Percentiles rank a stretch among this genome's conserved stretches.
phyloP scores from a whole-genome alignment of 768 basidiomycete species.

The Multifurca ochricompacta region DNA sequence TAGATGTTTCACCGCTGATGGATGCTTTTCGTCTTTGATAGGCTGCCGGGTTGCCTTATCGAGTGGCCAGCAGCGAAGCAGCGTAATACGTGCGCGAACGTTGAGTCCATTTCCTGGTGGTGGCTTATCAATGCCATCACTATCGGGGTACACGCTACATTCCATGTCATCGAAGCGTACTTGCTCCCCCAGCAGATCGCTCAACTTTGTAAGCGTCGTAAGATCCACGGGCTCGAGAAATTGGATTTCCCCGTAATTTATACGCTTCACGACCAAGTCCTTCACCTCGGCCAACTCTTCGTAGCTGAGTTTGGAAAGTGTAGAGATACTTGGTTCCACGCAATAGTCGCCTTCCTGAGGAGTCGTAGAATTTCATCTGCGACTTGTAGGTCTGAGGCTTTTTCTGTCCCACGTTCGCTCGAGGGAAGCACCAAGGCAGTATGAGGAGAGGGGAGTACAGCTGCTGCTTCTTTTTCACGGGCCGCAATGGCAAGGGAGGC shows the following conservation, averaged over 20 bases:
- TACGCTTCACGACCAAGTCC: conserved; percentile 81
- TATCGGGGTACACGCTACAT: conserved; percentile 89
- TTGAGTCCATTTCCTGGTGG: conserved; percentile 81
- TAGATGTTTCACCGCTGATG: conserved; percentile 60
- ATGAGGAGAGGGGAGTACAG: conserved; percentile 13
- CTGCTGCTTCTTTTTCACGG: conserved; percentile 59
- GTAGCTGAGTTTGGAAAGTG: conserved; percentile 62
- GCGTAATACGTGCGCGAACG: conserved; percentile 68
- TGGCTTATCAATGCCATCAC: conserved; percentile 79
- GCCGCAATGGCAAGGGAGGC: conserved; percentile 68
- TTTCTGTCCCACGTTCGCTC: conserved; percentile 27
- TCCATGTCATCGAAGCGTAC: conserved; percentile 88
- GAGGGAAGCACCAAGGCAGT: conserved; percentile 22
- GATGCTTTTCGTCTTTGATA: conserved; percentile 73
- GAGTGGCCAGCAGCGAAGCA: conserved; percentile 79
- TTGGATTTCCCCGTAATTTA: conserved; percentile 82
- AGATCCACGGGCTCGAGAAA: conserved; percentile 79
- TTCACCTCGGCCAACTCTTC: conserved; percentile 66
- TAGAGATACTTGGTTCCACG: conserved; percentile 70
- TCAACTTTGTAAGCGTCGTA: conserved; percentile 72
- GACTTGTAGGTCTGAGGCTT: conserved; percentile 12
- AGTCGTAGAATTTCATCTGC: background rate
- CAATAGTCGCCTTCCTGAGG: conserved; percentile 84
- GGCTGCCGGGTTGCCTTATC: conserved; percentile 90
- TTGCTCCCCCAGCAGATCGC: conserved; percentile 77